Evolutionary conservation across 1,139 yeast genomes (phyloP).

Genomic region (Pneumocystis carinii): DNA sequence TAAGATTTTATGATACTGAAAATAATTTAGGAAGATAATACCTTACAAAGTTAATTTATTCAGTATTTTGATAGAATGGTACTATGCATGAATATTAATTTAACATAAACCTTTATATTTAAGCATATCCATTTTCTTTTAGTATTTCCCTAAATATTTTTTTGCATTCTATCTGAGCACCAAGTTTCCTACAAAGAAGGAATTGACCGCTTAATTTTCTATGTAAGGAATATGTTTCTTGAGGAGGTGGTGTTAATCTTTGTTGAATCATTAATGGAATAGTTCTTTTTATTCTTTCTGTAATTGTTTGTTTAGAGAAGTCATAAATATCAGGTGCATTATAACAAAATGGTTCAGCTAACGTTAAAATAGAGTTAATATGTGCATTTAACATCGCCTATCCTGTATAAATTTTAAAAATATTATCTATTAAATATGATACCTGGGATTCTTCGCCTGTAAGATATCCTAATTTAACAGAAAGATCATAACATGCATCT

Average conservation of each 20-base stretch:
- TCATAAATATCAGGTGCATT: conserved; percentile 39
- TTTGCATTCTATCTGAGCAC: conserved; percentile 73
- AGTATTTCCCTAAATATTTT: conserved; percentile 60
- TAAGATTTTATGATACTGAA: background rate
- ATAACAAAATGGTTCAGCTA: conserved; percentile 78
- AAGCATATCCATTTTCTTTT: conserved; percentile 19
- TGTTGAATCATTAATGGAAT: conserved; percentile 81
- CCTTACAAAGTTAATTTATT: too few species aligned
- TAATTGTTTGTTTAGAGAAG: conserved; percentile 73
- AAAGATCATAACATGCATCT: conserved; percentile 45
- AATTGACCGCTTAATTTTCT: conserved; percentile 91
- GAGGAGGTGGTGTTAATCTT: conserved; percentile 93
- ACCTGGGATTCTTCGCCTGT: conserved; percentile 66
- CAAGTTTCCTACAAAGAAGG: conserved; percentile 69
- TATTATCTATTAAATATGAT: background rate
- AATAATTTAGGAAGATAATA: background rate
- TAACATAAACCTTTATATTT: background rate
- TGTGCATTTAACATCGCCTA: conserved; percentile 83
- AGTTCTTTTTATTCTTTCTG: conserved; percentile 77
- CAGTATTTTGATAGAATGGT: too few species aligned
- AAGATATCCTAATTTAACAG: conserved; percentile 66
- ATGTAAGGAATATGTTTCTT: conserved; percentile 89
- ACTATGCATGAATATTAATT: too few species aligned
- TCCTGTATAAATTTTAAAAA: conserved; percentile 1
- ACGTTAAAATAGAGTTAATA: conserved; percentile 72